Evolutionary conservation across 345 rosid species (phyloP).

Genomic region (Clausena lansium): DNA sequence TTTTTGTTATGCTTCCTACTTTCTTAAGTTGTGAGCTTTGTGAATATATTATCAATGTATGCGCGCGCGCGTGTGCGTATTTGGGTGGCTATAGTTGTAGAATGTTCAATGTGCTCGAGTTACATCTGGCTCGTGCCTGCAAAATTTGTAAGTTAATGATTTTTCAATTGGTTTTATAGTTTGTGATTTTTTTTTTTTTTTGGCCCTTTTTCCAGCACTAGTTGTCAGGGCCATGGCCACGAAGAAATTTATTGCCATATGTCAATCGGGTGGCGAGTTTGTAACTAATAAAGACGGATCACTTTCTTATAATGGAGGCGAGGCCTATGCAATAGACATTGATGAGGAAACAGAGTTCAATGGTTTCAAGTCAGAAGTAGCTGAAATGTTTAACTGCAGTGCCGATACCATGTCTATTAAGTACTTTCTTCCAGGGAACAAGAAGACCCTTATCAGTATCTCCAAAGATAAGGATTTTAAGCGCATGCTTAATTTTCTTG

Average conservation of each 20-base stretch:
- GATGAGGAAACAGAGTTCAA: slow-evolving; percentile 54
- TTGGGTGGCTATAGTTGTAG: not conserved
- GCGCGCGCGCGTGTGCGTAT: no score
- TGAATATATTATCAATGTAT: not conserved
- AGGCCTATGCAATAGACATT: slow-evolving; percentile 80
- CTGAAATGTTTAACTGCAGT: slow-evolving; percentile 67
- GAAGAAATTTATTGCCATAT: slow-evolving; percentile 85
- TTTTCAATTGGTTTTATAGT: not conserved
- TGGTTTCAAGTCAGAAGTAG: slow-evolving; percentile 71
- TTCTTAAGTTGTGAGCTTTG: not conserved
- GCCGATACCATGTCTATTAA: slow-evolving; percentile 58
- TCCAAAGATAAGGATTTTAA: slow-evolving; percentile 87
- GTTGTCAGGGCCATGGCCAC: slow-evolving; percentile 54
- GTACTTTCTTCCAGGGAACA: slow-evolving; percentile 91
- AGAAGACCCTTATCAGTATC: slow-evolving; percentile 77
- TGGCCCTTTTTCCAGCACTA: not conserved
- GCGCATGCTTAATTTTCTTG: slow-evolving; percentile 75
- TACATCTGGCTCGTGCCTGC: not conserved
- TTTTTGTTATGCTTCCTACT: not conserved
- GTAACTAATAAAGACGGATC: slow-evolving; percentile 62
- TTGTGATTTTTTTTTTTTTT: not conserved
- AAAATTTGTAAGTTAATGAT: not conserved
- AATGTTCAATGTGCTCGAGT: not conserved
- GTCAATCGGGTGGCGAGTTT: slow-evolving; percentile 92
- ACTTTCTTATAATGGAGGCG: slow-evolving; percentile 71